A percentile compares a stretch with the other conserved stretches of the same genome.
These are phyloP conservation scores for Sungouiella thailandica DNA, from an alignment of 805 yeast species.

Conservation along the genomic window DNA sequence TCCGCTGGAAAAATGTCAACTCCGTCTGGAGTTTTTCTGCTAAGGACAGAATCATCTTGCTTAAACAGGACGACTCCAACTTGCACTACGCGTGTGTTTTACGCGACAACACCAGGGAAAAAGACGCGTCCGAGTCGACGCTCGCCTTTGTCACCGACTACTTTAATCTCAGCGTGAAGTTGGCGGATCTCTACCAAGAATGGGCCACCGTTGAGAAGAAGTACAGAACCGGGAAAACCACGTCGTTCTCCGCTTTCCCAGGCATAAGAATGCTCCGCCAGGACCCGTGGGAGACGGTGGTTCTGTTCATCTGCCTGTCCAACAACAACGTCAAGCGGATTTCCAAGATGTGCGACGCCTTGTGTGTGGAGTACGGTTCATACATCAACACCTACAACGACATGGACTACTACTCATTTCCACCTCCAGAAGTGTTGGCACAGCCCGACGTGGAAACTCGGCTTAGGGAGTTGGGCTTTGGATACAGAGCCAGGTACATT, in stretches of 20 bases:
- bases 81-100: constrained; percentile 49
- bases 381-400: constrained; percentile 51
- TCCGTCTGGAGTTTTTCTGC: constrained; percentile 64
- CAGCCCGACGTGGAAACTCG: constrained; percentile 31
- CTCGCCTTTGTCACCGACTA: constrained; percentile 55
- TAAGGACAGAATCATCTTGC: constrained; percentile 53
- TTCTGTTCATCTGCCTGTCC: constrained; percentile 91
- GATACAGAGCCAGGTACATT: constrained; percentile 88
- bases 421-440: constrained; percentile 51
- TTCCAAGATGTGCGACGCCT: constrained; percentile 81
- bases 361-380: constrained; percentile 67
- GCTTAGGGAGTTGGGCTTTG: constrained; percentile 61
- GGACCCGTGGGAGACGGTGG: constrained; percentile 94
- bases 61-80: constrained; percentile 51
- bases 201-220: constrained; percentile 58
- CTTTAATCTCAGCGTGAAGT: constrained; percentile 58
- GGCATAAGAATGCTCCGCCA: constrained; percentile 87
- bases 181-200: constrained; percentile 47
- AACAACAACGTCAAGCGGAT: constrained; percentile 93
- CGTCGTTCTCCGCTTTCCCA: constrained; percentile 37
- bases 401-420: constrained; percentile 64
- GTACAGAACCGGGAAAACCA: constrained; percentile 32
- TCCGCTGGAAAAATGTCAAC: constrained; percentile 66
- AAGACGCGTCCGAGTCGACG: constrained; percentile 13
- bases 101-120: constrained; percentile 8